Evolutionary conservation across 371 early-diverging fungal genomes (phyloP), one percentile per base, ranked within the genome.

Genomic region (Mucor lusitanicus): DNA sequence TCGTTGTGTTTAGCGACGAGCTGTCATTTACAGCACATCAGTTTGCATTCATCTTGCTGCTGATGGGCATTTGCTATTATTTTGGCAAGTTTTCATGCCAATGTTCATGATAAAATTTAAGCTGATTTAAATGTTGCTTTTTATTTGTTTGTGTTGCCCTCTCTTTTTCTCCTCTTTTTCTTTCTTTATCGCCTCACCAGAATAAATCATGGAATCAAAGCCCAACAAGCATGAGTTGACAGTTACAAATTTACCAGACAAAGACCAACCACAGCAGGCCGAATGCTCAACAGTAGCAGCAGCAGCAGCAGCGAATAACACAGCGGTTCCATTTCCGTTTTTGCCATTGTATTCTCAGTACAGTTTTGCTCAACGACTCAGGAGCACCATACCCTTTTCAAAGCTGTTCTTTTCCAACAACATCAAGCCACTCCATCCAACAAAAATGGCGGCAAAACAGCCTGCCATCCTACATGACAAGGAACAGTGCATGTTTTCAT

Each of bases 81-180:
- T 71, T 81, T 73, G 84, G 84, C 57, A 83, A 83, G 44, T 63
- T 83, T 12, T 79, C 84, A 6, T 77, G 76, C 59, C 79, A 71
- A 7, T 83, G 84, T 61, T 76, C 57, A 55, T 55, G 32, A 55
- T 55, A 28, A 33, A 33, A 6, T 30, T 54, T 1, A 5, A n/a
- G n/a, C 15, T 32, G 28, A 17, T 30, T 17, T 7, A 55, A 55
- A 55, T 6, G 13, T 33, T 33, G 33, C n/a, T 53, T 25, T 28
- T 37, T 48, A 35, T 37, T 63, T 63, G 9, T 32, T 32, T 53
- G 50, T 63, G 27, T 42, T 40, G 28, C 25, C 39, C 12, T 17
- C 32, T 25, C 32, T 21, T 33, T 8, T 54, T 42, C 55, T 5
- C 55, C n/a, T 44, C 44, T 63, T 15, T 30, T 19, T 56, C 42